Conservation (phyloP, 805 yeast species). For the Barnettozyma sp. region DNA sequence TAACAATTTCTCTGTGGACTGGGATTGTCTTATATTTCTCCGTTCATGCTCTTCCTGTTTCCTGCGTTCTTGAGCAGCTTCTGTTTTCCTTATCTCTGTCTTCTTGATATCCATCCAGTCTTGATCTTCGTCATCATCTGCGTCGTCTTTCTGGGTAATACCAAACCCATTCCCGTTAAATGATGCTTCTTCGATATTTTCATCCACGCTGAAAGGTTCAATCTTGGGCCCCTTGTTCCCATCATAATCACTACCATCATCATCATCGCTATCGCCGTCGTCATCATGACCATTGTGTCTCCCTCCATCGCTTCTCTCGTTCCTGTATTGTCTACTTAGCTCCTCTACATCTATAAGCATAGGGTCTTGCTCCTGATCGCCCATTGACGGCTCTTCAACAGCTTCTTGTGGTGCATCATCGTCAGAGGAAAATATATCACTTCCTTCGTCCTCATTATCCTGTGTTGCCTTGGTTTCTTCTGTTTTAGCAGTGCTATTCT, state of each 20-base stretch:
- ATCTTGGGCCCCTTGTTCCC: conserved; percentile 32
- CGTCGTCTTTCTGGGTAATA: conserved; percentile 30
- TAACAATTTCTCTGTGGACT: conserved; percentile 22
- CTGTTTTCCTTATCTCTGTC: conserved; percentile 32
- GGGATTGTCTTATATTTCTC: conserved; percentile 10
- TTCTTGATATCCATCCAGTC: conserved; percentile 34
- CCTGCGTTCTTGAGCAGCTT: conserved; percentile 26
- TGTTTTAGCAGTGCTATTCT: too few species aligned
- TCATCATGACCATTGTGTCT: conserved; percentile 11
- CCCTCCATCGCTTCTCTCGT: not conserved
- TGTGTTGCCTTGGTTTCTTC: conserved; percentile 6
- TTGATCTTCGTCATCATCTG: conserved; percentile 17
- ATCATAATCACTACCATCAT: conserved; percentile 14
- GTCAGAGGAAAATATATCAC: conserved; percentile 1
- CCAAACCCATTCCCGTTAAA: too few species aligned
- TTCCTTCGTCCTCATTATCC: conserved; percentile 16
- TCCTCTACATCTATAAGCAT: conserved; percentile 29
- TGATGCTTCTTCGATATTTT: too few species aligned
- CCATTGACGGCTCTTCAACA: conserved; percentile 7
- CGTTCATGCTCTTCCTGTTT: conserved; percentile 22
- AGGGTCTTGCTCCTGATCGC: conserved; percentile 15
- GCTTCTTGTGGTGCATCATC: not conserved
- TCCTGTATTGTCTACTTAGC: conserved; percentile 29
- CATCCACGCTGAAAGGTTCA: too few species aligned
- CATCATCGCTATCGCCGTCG: conserved; percentile 18